Evolutionary conservation across 345 rosid genomes (phyloP), one percentile per base, ranked within the genome.

Genomic region (Euphorbia tirucalli): DNA sequence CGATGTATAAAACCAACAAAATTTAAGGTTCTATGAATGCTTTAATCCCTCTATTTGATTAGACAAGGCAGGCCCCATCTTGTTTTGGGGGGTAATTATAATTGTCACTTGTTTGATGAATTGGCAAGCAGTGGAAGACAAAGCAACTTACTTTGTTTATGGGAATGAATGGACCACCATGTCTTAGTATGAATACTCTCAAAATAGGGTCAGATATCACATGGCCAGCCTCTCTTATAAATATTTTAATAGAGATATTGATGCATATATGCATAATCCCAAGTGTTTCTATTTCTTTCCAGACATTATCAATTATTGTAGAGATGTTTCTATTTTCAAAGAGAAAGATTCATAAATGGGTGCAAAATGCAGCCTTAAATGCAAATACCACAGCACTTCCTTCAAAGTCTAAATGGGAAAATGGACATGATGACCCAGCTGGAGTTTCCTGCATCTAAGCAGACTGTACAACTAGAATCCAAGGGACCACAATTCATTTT

Each of bases 381-480:
- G 43, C 35, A 27, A 41, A 28, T 25, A 24, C 46, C 27, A 43
- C 21, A 44, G 50, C 61, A 44, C 39, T 46, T 21, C 55, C 65
- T 66, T 15, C 27, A 11, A 66, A 7, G 43, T 46, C 25, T 31
- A 43, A 32, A 18, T 46, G 19, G 1, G 25, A 4, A 55, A 32
- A 71, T 15, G 27, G 70, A 57, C 46, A 69, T 14, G 19, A 5
- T 22, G 21, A 65, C 16, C 37, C 62, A 76, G 73, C 72, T 65
- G 58, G 73, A 65, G 19, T 21, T n/a, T 65, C 57, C 72, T 32
- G 32, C 31, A 61, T 22, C 58, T 18, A 61, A 69, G 48, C 79
- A 46, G 18, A 52, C 15, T 28, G 25, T 18, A 24, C 15, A 46
- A 46, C 52, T 11, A 46, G 2, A 0, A 46, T 6, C 44, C 52